Percentiles rank a stretch among this genome's conserved stretches.
These are phyloP conservation scores for Protostelium mycophagum DNA, from an alignment of 78 protist genomes.

Conservation along the genomic window DNA sequence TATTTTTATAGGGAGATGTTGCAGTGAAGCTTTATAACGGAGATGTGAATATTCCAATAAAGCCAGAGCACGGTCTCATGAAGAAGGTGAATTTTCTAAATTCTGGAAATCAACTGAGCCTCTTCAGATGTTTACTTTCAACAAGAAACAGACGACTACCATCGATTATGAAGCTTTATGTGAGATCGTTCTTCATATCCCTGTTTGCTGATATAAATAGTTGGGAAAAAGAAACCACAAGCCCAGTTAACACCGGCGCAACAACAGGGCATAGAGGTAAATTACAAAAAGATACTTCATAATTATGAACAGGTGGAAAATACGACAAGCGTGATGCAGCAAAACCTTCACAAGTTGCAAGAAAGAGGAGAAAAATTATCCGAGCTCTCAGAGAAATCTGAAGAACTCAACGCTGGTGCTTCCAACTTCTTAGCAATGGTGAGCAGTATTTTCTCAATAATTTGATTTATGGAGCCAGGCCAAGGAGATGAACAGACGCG, in stretches of 20 bases:
- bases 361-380: not conserved
- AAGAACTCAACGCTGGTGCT: not conserved
- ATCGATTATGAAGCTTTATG: not conserved
- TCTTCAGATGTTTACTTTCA: not conserved
- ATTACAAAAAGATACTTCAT: no score
- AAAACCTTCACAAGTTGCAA: not conserved
- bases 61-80: not conserved
- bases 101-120: not conserved
- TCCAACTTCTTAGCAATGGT: not conserved
- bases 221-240: not conserved
- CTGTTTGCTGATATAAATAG: not conserved
- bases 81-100: not conserved
- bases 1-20: not conserved
- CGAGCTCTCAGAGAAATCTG: not conserved
- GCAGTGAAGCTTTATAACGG: not conserved
- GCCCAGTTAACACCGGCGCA: not conserved
- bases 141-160: not conserved
- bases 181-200: not conserved
- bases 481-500: not conserved
- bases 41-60: not conserved
- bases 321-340: not conserved
- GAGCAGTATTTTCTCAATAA: not conserved
- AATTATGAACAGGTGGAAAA: not conserved
- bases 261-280: no score
- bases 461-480: no score